Conservation (phyloP, 352 stramenopile genomes). For the Halophytophthora polymorphica region DNA sequence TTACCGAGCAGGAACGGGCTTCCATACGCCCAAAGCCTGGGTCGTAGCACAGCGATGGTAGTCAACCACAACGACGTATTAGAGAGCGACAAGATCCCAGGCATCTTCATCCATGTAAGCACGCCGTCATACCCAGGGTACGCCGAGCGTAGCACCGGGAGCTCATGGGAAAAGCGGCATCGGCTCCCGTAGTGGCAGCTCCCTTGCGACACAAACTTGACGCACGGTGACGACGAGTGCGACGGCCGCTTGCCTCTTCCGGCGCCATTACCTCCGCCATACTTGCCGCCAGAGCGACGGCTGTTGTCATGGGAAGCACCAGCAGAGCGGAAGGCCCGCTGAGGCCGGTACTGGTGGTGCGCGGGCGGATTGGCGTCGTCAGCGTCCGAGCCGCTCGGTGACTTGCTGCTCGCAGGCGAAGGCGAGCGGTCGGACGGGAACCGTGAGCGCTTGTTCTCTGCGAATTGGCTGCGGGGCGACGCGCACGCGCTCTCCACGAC, state of each 20-base stretch:
- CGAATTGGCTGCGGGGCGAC: conserved; percentile 20
- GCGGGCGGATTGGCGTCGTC: conserved; percentile 13
- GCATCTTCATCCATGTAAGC: neutral
- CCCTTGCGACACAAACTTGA: conserved; percentile 40
- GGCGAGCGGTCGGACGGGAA: conserved; percentile 5
- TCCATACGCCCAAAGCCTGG: no score
- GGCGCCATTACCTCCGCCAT: neutral
- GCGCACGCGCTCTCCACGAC: conserved; percentile 32
- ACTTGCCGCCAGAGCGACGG: conserved; percentile 15
- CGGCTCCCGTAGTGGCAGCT: conserved; percentile 47
- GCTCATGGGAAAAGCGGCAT: conserved; percentile 62
- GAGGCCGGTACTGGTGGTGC: conserved; percentile 15
- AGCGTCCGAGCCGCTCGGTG: conserved; percentile 5
- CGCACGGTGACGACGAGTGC: conserved; percentile 19
- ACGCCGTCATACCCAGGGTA: conserved; percentile 28
- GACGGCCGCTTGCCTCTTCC: conserved; percentile 12
- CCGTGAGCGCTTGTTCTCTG: conserved; percentile 1
- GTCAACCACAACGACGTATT: no score
- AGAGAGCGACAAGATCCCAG: no score
- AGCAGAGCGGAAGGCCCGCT: neutral
- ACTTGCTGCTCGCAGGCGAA: neutral
- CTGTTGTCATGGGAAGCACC: neutral
- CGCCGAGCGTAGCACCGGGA: conserved; percentile 14
- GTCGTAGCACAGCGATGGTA: no score
- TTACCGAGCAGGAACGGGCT: no score